Conservation (phyloP, 2,329 filamentous ascomycete genomes). For the Aspergillus japonicus region DNA sequence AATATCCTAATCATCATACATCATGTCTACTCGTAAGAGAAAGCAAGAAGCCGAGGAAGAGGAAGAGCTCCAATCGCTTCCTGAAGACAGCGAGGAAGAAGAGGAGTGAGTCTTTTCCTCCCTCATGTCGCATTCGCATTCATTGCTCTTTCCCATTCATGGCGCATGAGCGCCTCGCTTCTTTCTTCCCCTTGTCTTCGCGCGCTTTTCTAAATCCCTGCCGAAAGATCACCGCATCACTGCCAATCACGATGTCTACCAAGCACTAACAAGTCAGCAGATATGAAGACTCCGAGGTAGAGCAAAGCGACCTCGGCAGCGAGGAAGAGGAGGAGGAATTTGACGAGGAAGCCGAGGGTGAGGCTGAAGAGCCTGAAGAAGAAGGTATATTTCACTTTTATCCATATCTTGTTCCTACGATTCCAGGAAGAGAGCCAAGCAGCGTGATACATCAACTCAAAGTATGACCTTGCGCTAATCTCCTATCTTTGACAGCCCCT, state of each 20-base stretch:
- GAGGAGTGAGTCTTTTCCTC: slow-evolving; percentile 45
- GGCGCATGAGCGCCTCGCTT: neutral
- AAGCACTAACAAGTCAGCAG: slow-evolving; percentile 18
- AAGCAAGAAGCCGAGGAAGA: slow-evolving; percentile 50
- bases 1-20: slow-evolving; percentile 11
- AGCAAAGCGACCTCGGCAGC: slow-evolving; percentile 20
- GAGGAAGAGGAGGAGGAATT: slow-evolving; percentile 27
- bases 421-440: no score
- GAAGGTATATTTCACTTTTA: slow-evolving; percentile 14
- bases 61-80: slow-evolving; percentile 48
- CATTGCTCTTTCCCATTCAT: neutral
- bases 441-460: no score
- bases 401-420: no score
- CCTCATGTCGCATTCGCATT: neutral
- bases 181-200: neutral
- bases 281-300: slow-evolving; percentile 36
- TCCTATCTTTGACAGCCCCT: slow-evolving; percentile 19
- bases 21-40: slow-evolving; percentile 51
- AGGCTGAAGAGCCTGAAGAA: slow-evolving; percentile 23
- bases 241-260: neutral
- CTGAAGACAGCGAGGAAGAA: slow-evolving; percentile 52
- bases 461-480: neutral
- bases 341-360: slow-evolving; percentile 24
- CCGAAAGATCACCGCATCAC: no score
- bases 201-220: neutral